These are phyloP conservation scores for Syncephalastrum sp. DNA, from an alignment of 371 early-diverging fungal genomes.

Conservation along the genomic window DNA sequence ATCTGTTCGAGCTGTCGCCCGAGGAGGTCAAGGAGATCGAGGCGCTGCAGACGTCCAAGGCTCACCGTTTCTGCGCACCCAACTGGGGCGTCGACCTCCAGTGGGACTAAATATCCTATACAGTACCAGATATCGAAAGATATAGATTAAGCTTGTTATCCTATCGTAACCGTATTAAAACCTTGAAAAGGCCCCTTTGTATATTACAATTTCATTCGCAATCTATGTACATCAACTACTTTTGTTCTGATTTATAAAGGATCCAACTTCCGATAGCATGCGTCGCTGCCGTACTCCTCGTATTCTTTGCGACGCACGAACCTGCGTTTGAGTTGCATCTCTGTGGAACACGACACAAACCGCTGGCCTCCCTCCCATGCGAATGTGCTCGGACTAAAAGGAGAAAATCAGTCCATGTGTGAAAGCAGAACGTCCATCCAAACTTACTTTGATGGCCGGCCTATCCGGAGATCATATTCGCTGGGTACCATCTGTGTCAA, in stretches of 20 bases:
- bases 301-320: conserved; percentile 60
- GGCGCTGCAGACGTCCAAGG: conserved; percentile 32
- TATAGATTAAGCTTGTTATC: no score
- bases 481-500: conserved; percentile 62
- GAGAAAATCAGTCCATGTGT: not conserved
- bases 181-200: no score
- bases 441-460: conserved; percentile 61
- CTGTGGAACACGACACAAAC: conserved; percentile 40
- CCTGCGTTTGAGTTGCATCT: conserved; percentile 43
- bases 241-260: no score
- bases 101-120: no score
- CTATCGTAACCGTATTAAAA: no score
- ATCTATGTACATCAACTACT: no score
- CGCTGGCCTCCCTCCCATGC: conserved; percentile 57
- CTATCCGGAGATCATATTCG: conserved; percentile 64
- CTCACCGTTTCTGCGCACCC: conserved; percentile 33
- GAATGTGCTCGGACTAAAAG: conserved; percentile 47
- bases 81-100: conserved; percentile 30
- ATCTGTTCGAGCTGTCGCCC: conserved; percentile 32
- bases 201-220: no score
- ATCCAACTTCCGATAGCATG: no score
- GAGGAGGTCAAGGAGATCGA: conserved; percentile 43
- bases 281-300: conserved; percentile 55
- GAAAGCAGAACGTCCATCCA: not conserved
- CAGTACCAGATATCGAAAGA: no score